Evolutionary conservation across 179 eudicot genomes (phyloP).

Genomic region (Corrigiola litoralis): DNA sequence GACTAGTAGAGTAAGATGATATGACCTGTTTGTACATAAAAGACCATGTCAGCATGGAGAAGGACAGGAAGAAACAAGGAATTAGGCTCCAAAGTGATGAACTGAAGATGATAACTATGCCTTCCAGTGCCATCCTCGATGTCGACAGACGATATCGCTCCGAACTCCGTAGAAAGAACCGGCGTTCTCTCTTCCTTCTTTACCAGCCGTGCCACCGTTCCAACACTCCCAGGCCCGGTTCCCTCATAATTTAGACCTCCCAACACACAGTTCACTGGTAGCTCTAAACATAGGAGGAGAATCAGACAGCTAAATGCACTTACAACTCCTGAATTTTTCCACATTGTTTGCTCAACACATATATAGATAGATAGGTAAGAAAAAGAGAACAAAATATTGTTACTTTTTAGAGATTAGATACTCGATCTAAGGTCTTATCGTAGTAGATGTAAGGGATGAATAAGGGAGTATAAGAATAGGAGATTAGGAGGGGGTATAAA

Average conservation of each 20-base stretch:
- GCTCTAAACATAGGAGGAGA: neutral
- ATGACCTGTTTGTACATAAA: slow-evolving; percentile 73
- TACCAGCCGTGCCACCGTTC: slow-evolving; percentile 40
- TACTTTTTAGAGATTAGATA: neutral
- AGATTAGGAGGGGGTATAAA: neutral
- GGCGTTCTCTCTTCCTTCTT: slow-evolving; percentile 45
- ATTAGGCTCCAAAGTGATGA: slow-evolving; percentile 66
- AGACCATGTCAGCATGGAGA: slow-evolving; percentile 70
- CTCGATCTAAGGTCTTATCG: no score
- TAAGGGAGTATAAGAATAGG: no score
- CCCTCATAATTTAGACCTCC: slow-evolving; percentile 16
- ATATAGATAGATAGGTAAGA: no score
- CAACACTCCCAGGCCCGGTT: slow-evolving; percentile 9
- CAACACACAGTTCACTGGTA: neutral
- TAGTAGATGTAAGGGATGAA: no score
- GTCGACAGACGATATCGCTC: slow-evolving; percentile 45
- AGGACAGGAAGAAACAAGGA: slow-evolving; percentile 67
- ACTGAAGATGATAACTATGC: slow-evolving; percentile 50
- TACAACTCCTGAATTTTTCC: slow-evolving; percentile 1
- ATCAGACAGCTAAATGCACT: neutral
- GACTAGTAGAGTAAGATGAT: neutral
- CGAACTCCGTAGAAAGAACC: slow-evolving; percentile 48
- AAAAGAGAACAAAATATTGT: neutral
- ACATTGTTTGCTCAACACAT: neutral
- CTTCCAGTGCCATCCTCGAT: slow-evolving; percentile 33